A percentile compares a stretch with the other conserved stretches of the same genome.
Conservation (phyloP, 2,329 filamentous ascomycete genomes). For the Esteya vermicola region DNA sequence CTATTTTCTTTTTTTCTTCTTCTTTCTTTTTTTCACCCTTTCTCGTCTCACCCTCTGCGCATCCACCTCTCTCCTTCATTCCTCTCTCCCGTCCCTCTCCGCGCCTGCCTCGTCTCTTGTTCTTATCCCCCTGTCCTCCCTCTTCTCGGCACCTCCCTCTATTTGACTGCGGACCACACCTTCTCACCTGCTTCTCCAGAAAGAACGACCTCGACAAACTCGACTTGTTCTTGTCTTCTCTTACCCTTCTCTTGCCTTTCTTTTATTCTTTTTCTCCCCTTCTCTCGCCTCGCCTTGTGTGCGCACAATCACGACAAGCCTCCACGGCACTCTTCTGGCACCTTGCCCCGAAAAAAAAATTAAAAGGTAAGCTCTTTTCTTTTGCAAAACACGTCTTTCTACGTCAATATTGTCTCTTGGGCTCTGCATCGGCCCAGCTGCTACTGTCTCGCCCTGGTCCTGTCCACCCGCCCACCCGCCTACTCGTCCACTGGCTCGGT, state of each 20-base stretch:
- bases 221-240: no score
- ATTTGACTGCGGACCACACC: no score
- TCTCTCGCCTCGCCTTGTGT: background rate
- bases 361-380: background rate
- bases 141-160: no score
- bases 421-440: no score
- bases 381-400: no score
- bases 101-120: background rate
- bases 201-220: no score
- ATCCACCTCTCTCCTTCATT: background rate
- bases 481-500: no score
- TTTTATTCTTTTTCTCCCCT: background rate
- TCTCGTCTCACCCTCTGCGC: background rate
- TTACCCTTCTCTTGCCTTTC: background rate
- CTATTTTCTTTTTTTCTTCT: background rate
- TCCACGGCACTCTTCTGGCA: background rate
- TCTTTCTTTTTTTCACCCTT: conserved; percentile 5
- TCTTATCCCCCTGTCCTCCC: no score
- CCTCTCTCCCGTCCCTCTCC: background rate
- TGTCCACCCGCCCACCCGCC: no score
- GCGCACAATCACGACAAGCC: background rate
- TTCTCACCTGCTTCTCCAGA: no score
- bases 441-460: no score
- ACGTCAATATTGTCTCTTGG: no score
- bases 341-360: background rate